Evolutionary conservation across 192 early-diverging fungal genomes (phyloP).

Genomic region (Diversispora eburnea): DNA sequence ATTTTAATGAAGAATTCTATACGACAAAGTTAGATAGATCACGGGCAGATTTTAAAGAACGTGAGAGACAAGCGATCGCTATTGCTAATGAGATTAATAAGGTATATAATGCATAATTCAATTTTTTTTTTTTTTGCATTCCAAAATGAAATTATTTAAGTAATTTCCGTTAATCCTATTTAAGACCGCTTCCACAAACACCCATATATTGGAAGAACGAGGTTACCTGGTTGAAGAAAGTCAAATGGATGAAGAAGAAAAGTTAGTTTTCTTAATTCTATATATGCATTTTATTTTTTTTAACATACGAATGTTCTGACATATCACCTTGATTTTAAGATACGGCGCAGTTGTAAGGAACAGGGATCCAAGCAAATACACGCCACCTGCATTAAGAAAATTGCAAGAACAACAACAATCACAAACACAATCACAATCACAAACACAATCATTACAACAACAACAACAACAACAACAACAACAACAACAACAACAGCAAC

Average conservation of each 20-base stretch:
- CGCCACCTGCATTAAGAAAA: constrained; percentile 78
- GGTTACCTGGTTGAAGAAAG: constrained; percentile 58
- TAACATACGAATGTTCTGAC: background rate
- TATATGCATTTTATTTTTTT: background rate
- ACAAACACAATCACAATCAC: no score
- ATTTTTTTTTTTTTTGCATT: background rate
- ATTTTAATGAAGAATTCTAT: constrained; percentile 95
- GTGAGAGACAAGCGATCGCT: constrained; percentile 82
- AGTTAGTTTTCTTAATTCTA: constrained; percentile 14
- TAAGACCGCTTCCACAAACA: constrained; percentile 64
- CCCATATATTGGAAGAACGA: constrained; percentile 91
- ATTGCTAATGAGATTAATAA: constrained; percentile 89
- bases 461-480: no score
- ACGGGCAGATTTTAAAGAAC: constrained; percentile 78
- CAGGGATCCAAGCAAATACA: constrained; percentile 71
- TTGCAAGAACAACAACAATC: constrained; percentile 24
- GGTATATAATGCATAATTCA: constrained; percentile 41
- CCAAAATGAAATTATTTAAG: background rate
- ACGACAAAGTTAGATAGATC: constrained; percentile 88
- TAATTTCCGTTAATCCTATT: constrained; percentile 2
- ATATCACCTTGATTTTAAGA: background rate
- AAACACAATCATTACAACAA: no score
- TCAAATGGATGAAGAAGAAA: constrained; percentile 87
- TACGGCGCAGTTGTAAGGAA: constrained; percentile 79
- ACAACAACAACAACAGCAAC: constrained; percentile 39